Base-by-base conservation (phyloP, 352 stramenopile genomes). In the Elongisporangium undulatum region DNA sequence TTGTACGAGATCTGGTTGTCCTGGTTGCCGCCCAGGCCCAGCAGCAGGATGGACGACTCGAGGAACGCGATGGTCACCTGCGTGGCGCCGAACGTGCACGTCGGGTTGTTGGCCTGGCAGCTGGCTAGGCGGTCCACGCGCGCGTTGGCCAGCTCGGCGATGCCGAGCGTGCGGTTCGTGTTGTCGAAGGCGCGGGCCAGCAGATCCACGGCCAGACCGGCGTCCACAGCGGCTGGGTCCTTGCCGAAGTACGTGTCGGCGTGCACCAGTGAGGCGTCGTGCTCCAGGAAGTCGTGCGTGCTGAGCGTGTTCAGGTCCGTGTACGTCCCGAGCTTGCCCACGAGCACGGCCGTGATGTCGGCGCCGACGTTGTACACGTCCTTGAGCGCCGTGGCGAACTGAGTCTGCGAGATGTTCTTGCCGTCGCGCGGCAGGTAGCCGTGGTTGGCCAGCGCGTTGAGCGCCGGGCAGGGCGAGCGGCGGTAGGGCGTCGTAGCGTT, bases 361-460 rank as follows among this genome's bases (percentile, higher is more conserved):
- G 50, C 24, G 29, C 41, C 67, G n/a, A 71, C 34, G 56, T 69
- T 65, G 53, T 63, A 74, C 13, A 65, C 56, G n/a, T 51, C 13
- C 49, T 29, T 24, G 23, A 71, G 26, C 23, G 67, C 67, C 7
- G 39, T 24, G 10, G 5, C 34, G 23, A 74, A 49, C 52, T 53
- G 20, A 20, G 29, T 22, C 24, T 53, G 61, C 17, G 63, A 73
- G 51, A 85, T 60, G 57, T 76, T 72, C 56, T 77, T 73, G 53
- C 75, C 73, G 48, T 74, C 69, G n/a, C 75, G 75, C 7, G 75
- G 72, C 3, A 87, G 39, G 59, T 81, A 73, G 23, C 71, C 75
- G 65, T 87, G 75, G 68, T 87, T 87, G 29, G 74, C 72, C 15
- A 87, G 61, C 19, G 75, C 62, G 58, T 87, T 87, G 56, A 87